Base-by-base conservation (phyloP, 2,329 filamentous ascomycete species). In the Claviceps sp. region DNA sequence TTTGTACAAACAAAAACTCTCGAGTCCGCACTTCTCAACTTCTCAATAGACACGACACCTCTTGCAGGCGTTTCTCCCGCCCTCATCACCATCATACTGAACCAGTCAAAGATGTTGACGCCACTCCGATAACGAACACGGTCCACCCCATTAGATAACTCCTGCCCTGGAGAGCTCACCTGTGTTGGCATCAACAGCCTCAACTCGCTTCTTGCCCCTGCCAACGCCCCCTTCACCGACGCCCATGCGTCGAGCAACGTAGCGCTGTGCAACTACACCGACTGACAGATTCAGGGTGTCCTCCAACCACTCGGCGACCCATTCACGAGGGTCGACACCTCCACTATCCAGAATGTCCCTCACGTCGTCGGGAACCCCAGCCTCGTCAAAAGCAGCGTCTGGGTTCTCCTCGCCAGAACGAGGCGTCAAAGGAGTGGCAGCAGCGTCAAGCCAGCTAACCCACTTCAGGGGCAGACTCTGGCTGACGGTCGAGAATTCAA, bases 241-340 rank as follows among this genome's bases (percentile, higher is more conserved):
- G 13, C 93, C 91, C 93, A 98, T 98, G 52, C 93, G 76, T 55
- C 86, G 80, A 4, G 93, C 91, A 20, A 98, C 93, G 64, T 98
- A 98, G 56, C 90, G 77, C 75, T 98, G 93, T 2, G 93, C 93
- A 3, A 97, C 84, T 7, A 95, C 74, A 17, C 93, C 91, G 0
- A 94, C 79, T 3, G 82, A 79, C 47, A 97, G 72, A 42, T 75
- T 81, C 36, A 98, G 75, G 0, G 83, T 72, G 70, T 97, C 91
- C 70, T 97, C 91, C 46, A 98, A 78, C 93, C 93, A 98, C 68
- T 97, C 93, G 3, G 90, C 86, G 39, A 95, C 87, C 93, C 93
- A 98, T 67, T 98, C 93, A 53, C 93, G 78, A 0, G 93, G 93
- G 63, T 98, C 93, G 2, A 97, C 88, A 46, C 79, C 80, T 8